Evolutionary conservation across 2,329 filamentous ascomycete genomes (phyloP).

Genomic region (Passalora sequoiae): DNA sequence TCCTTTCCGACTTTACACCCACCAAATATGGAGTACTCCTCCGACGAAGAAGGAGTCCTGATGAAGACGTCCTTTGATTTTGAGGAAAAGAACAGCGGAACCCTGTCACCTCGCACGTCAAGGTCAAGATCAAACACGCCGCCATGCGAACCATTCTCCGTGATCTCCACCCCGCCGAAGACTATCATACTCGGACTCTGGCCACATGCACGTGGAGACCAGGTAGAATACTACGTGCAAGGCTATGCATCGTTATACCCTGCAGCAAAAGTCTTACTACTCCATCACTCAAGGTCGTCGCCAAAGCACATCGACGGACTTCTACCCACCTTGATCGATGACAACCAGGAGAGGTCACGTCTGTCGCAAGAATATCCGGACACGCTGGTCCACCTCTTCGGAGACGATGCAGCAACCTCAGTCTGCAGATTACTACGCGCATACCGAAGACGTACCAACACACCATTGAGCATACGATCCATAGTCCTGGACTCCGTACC

Average conservation of each 20-base stretch:
- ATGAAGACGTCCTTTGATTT: constrained; percentile 4
- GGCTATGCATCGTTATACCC: constrained; percentile 28
- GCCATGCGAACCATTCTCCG: not conserved
- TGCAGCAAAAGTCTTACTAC: constrained; percentile 20
- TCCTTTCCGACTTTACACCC: not conserved
- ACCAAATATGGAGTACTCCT: not conserved
- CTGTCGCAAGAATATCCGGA: constrained; percentile 7
- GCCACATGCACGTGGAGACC: constrained; percentile 25
- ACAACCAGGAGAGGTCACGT: constrained; percentile 12
- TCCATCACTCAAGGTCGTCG: constrained; percentile 17
- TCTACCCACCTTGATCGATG: constrained; percentile 13
- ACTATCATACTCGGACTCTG: constrained; percentile 26
- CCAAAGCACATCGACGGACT: constrained; percentile 11
- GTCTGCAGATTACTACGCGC: constrained; percentile 24
- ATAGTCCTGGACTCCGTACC: constrained; percentile 27
- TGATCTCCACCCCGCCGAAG: constrained; percentile 18
- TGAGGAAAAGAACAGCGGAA: constrained; percentile 3
- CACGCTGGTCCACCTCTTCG: constrained; percentile 28
- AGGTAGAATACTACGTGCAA: constrained; percentile 25
- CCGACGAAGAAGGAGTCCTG: not conserved
- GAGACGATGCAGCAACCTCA: constrained; percentile 21
- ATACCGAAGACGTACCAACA: constrained; percentile 23
- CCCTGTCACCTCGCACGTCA: constrained; percentile 9
- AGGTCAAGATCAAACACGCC: constrained; percentile 14
- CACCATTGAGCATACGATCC: constrained; percentile 18